A percentile compares a stretch with the other conserved stretches of the same genome.
Evolutionary conservation across 2,329 filamentous ascomycete genomes (phyloP).

Genomic region (Ceratocystis alfenasii): DNA sequence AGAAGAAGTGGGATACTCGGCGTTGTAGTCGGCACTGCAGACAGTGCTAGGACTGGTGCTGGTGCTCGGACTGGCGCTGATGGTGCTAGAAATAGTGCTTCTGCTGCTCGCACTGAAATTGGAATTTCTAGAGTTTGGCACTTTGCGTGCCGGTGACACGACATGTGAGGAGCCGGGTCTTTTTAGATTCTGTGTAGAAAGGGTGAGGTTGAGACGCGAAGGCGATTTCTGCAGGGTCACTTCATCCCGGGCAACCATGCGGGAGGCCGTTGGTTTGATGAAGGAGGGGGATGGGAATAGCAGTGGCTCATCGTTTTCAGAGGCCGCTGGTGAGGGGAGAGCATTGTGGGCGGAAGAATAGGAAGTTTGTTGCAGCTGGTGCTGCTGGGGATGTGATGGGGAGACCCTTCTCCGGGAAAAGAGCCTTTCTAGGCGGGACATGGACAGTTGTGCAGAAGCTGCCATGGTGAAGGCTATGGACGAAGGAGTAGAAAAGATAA

Average conservation of each 20-base stretch:
- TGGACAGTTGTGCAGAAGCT: constrained; percentile 17
- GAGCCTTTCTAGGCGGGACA: constrained; percentile 37
- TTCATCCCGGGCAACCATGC: constrained; percentile 47
- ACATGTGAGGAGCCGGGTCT: constrained; percentile 20
- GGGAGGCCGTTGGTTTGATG: constrained; percentile 42
- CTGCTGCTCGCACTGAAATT: constrained; percentile 19
- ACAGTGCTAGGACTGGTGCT: constrained; percentile 19
- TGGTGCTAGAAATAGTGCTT: constrained; percentile 17
- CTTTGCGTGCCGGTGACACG: constrained; percentile 19
- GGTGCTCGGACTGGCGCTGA: constrained; percentile 13
- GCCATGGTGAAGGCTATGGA: constrained; percentile 13
- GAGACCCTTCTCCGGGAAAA: constrained; percentile 36
- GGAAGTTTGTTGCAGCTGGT: not conserved
- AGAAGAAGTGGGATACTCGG: constrained; percentile 11
- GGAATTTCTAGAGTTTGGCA: constrained; percentile 17
- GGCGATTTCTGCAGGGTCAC: constrained; percentile 26
- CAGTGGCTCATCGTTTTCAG: constrained; percentile 26
- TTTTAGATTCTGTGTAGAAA: constrained; percentile 14
- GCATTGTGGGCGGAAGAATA: not conserved
- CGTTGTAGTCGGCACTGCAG: constrained; percentile 16
- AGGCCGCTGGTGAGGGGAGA: constrained; percentile 20
- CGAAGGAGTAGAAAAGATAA: not conserved
- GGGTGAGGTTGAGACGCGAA: constrained; percentile 24
- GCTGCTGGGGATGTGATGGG: constrained; percentile 23
- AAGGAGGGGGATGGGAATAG: constrained; percentile 43